These are phyloP conservation scores for Harrya chromipes DNA, from an alignment of 768 basidiomycete genomes.

Conservation along the genomic window DNA sequence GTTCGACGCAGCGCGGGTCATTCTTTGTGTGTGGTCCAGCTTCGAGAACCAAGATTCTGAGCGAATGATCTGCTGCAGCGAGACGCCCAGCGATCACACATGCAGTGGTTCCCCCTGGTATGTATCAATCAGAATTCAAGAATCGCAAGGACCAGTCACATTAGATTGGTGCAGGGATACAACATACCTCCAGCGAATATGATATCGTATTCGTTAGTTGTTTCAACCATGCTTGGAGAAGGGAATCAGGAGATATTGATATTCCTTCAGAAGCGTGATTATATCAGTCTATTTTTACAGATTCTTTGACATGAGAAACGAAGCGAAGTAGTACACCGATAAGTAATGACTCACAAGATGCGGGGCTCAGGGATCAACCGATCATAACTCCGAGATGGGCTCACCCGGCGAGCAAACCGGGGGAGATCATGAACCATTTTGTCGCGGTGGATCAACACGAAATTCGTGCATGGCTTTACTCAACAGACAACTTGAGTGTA, in stretches of 20 bases:
- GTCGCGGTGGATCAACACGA: too few species aligned
- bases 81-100: conserved; percentile 33
- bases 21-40: conserved; percentile 24
- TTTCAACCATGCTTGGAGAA: conserved; percentile 7
- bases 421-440: too few species aligned
- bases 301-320: background rate
- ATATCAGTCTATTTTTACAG: conserved; percentile 5
- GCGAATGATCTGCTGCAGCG: conserved; percentile 22
- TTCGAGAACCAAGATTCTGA: conserved; percentile 29
- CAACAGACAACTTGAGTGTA: too few species aligned
- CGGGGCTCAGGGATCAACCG: too few species aligned
- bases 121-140: background rate
- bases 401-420: too few species aligned
- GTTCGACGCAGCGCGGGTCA: conserved; percentile 20
- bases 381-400: too few species aligned
- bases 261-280: background rate
- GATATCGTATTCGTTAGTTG: conserved; percentile 38
- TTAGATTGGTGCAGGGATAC: background rate
- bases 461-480: too few species aligned
- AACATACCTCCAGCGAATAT: conserved; percentile 55
- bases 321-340: too few species aligned
- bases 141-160: background rate
- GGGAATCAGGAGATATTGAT: background rate
- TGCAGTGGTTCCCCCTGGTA: conserved; percentile 34
- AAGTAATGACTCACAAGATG: too few species aligned